Evolutionary conservation across 2,329 filamentous ascomycete species (phyloP), one percentile per base, ranked within the genome.

Genomic region (Colletotrichum aenigma): DNA sequence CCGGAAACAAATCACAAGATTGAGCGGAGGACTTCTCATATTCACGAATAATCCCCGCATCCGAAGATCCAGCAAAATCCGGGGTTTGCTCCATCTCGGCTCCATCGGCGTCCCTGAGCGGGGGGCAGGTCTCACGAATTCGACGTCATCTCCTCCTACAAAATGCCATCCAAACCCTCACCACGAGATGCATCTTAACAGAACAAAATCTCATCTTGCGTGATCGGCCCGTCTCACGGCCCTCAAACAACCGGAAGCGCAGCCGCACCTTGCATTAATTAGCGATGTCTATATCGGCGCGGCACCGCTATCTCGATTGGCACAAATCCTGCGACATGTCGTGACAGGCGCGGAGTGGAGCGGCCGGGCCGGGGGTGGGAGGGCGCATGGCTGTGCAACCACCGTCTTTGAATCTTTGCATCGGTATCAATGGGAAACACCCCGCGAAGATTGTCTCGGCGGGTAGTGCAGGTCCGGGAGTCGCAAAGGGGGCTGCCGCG

Each of bases 311-410:
- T 61, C 67, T 26, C 58, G 36, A 71, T 74, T 74, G 52, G 67
- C 68, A 71, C 66, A 74, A 60, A 71, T 66, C 68, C 60, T 71
- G 72, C 61, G 24, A 74, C 60, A 74, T 74, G 72, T 74, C 72
- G 72, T 71, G 72, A 74, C 24, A 15, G 68, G 34, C 67, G 12
- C 55, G n/a, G 48, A 55, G 72, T 74, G 72, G 72, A 66, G 67
- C 26, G 30, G 43, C n/a, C 43, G n/a, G 43, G 43, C 43, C 34
- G 66, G 55, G 64, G 24, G 61, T 38, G 5, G 16, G n/a, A 21
- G 24, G n/a, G 21, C 15, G 61, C 34, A 36, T 36, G 34, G 34
- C 13, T 36, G 34, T 36, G 34, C 34, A 36, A 36, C 34, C 34
- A 3, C 13, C 21, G 61, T n/a, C 7, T n/a, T 15, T 24, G 8